Percentiles rank a stretch among this genome's conserved stretches.
These are phyloP conservation scores for Digitaria exilis DNA, from an alignment of 202 grass and related monocot species.

Conservation along the genomic window DNA sequence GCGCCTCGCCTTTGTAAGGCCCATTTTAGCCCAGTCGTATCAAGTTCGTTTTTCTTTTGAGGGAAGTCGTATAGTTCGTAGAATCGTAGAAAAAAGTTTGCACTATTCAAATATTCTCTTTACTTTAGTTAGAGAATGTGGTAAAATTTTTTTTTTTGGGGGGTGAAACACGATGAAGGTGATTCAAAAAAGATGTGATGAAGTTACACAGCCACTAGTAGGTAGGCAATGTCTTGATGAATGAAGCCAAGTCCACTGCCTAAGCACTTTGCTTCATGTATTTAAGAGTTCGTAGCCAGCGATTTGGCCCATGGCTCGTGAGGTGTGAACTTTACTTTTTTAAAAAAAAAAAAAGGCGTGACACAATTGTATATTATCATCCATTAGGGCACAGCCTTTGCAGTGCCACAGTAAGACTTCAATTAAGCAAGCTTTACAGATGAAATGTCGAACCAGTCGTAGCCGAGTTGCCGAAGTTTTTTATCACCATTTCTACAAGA, in stretches of 20 bases:
- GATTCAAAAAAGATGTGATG: background rate
- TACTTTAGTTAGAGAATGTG: background rate
- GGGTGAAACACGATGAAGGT: no score
- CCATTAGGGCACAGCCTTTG: no score
- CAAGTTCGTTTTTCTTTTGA: no score
- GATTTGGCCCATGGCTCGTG: background rate
- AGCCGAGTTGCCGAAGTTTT: background rate
- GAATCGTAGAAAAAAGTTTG: no score
- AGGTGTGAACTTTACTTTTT: background rate
- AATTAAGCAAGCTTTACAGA: background rate
- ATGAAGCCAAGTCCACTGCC: no score
- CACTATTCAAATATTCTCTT: background rate
- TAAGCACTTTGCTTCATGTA: background rate
- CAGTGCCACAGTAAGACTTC: background rate
- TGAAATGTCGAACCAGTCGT: background rate
- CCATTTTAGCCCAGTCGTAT: background rate
- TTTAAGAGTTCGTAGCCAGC: background rate
- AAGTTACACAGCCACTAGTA: background rate
- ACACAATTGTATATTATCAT: no score
- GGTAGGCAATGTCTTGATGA: background rate
- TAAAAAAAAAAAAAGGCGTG: no score
- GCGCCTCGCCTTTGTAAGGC: background rate
- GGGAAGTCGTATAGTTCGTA: no score
- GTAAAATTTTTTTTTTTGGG: no score
- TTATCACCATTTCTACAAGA: background rate